Evolutionary conservation across 176 grass and related monocot species (phyloP), one percentile per base, ranked within the genome.

Genomic region (Ananas comosus): DNA sequence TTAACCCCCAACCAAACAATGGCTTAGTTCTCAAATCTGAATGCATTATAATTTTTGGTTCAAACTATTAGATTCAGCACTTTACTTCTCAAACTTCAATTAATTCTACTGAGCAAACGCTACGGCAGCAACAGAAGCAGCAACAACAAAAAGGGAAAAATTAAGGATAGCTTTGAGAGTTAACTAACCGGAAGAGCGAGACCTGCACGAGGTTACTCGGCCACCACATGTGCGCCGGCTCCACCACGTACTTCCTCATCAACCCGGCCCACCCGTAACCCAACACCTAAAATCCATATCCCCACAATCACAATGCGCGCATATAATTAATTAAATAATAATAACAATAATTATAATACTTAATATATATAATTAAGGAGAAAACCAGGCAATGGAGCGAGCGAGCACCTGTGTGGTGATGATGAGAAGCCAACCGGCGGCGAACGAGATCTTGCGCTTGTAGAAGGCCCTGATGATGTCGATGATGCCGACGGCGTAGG

Each of bases 211-310:
- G 88, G 29, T 86, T 96, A 49, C 67, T 67, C 51, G 92, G 92
- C 92, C 86, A 96, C 92, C 92, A 96, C 92, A 96, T 96, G 83
- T 91, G 81, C 70, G 86, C 86, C 47, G 92, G 92, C 18, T 96
- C 85, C 50, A 96, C 88, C 58, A 96, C 83, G 77, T 85, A 96
- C 75, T 87, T 91, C 69, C 92, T 87, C 77, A 96, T 86, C 79
- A 91, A 66, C 64, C 92, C 92, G 2, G 92, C 88, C 92, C 88
- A 96, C 1, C 92, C 92, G 80, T 96, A 96, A 0, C 92, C 92
- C 51, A 96, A 72, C 57, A 96, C 84, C 92, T 96, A 42, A 42
- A 42, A 6, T 42, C 33, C 0, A 42, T 42, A 8, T 42, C 33
- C 33, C 33, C 25, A 2, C 25, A 1, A 23, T 23, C 22, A 23